A percentile compares a stretch with the other conserved stretches of the same genome.
phyloP scores from a whole-genome alignment of 2,329 filamentous ascomycete species.

The Anthostomella pinea region DNA sequence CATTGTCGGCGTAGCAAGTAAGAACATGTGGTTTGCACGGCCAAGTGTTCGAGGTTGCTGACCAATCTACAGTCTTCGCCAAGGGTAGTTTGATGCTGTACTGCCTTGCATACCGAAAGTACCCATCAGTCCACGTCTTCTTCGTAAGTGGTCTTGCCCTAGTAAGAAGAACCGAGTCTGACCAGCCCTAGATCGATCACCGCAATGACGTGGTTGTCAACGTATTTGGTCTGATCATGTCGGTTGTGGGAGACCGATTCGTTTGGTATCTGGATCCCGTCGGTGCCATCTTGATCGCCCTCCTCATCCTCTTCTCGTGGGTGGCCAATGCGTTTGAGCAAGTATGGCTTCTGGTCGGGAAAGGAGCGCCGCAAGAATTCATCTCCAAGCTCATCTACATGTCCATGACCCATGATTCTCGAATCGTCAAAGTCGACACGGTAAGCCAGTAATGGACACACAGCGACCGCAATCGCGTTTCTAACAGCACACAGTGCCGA shows the following conservation, averaged over 20 bases:
- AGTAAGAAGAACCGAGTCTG: constrained; percentile 7
- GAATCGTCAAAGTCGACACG: constrained; percentile 57
- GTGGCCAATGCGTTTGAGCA: constrained; percentile 59
- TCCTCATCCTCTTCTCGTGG: constrained; percentile 62
- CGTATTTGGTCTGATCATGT: constrained; percentile 53
- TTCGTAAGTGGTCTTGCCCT: constrained; percentile 37
- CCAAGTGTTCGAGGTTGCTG: too few species aligned
- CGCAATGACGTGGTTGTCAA: constrained; percentile 57
- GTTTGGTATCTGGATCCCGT: constrained; percentile 62
- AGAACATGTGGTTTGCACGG: too few species aligned
- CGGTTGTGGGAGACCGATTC: constrained; percentile 48
- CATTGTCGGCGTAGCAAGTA: constrained; percentile 53
- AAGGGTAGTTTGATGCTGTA: constrained; percentile 53
- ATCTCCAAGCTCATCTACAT: constrained; percentile 56
- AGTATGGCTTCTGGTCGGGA: constrained; percentile 59
- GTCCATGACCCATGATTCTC: constrained; percentile 50
- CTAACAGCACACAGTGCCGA: constrained; percentile 39
- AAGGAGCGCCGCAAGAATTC: constrained; percentile 56
- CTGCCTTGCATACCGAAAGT: constrained; percentile 50
- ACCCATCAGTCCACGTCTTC: constrained; percentile 55
- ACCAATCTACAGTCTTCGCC: constrained; percentile 40
- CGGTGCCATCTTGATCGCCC: constrained; percentile 58
- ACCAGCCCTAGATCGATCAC: constrained; percentile 44
- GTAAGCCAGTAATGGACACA: constrained; percentile 24
- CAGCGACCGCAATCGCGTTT: not conserved